Evolutionary conservation across 495 filamentous ascomycete genomes (phyloP).

Genomic region (Collariella sp.): DNA sequence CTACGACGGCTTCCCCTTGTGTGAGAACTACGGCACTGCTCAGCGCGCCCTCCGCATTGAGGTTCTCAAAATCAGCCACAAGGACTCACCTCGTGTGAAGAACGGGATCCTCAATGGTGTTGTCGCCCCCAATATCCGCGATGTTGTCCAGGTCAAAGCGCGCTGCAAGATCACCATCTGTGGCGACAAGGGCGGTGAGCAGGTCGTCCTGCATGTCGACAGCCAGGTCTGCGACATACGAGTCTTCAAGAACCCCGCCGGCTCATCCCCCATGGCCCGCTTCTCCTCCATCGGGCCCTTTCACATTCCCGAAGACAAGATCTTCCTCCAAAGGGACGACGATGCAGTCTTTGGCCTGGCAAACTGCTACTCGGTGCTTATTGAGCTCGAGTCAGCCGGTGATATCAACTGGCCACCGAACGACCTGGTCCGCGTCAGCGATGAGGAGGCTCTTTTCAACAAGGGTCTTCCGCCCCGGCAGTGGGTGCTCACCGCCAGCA

Average conservation of each 20-base stretch:
- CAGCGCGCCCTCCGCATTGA: slow-evolving; percentile 39
- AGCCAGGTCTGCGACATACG: slow-evolving; percentile 41
- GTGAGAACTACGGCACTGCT: slow-evolving; percentile 19
- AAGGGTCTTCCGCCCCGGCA: slow-evolving; percentile 20
- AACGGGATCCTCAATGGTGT: slow-evolving; percentile 34
- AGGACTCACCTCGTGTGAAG: slow-evolving; percentile 30
- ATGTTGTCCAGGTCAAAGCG: slow-evolving; percentile 31
- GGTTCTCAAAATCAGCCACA: slow-evolving; percentile 40
- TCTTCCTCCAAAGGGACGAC: slow-evolving; percentile 37
- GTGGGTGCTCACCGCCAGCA: slow-evolving; percentile 34
- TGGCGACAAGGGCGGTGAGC: slow-evolving; percentile 18
- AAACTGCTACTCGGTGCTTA: slow-evolving; percentile 37
- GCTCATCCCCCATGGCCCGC: slow-evolving; percentile 34
- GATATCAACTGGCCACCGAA: slow-evolving; percentile 42
- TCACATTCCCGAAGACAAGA: slow-evolving; percentile 37
- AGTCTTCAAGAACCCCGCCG: slow-evolving; percentile 37
- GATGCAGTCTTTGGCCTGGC: slow-evolving; percentile 35
- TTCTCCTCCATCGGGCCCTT: slow-evolving; percentile 39
- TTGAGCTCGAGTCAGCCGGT: slow-evolving; percentile 40
- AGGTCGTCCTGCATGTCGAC: slow-evolving; percentile 34
- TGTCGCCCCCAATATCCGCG: slow-evolving; percentile 29
- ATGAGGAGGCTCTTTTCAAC: slow-evolving; percentile 19
- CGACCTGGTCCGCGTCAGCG: slow-evolving; percentile 28
- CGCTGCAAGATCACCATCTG: slow-evolving; percentile 39
- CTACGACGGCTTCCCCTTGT: slow-evolving; percentile 28